These are phyloP conservation scores for Suhomyces choctaworum DNA, from an alignment of 1,139 yeast species.

Conservation along the genomic window DNA sequence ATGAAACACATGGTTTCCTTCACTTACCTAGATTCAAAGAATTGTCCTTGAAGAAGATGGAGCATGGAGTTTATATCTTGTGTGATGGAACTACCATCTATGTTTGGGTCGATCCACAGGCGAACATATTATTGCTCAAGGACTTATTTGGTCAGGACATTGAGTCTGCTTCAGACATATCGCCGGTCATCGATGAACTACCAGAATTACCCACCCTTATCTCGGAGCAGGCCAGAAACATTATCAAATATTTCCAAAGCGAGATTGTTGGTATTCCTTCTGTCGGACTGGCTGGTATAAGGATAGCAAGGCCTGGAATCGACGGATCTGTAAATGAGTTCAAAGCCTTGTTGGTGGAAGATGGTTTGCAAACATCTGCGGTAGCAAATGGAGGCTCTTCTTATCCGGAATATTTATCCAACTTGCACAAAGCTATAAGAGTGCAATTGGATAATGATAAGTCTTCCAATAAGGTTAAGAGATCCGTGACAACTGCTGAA, in stretches of 20 bases:
- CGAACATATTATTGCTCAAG: slow-evolving; percentile 63
- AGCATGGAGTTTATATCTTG: slow-evolving; percentile 76
- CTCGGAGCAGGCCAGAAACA: slow-evolving; percentile 64
- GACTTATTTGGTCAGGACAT: slow-evolving; percentile 71
- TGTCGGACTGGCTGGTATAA: slow-evolving; percentile 46
- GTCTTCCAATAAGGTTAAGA: slow-evolving; percentile 32
- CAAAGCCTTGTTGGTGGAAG: slow-evolving; percentile 69
- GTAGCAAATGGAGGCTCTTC: slow-evolving; percentile 46
- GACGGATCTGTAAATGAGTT: slow-evolving; percentile 65
- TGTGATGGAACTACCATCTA: slow-evolving; percentile 67
- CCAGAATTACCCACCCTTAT: slow-evolving; percentile 74
- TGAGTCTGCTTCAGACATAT: slow-evolving; percentile 44
- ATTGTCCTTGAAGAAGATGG: slow-evolving; percentile 46
- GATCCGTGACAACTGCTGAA: slow-evolving; percentile 32
- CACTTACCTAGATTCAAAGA: slow-evolving; percentile 53
- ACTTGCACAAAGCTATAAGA: slow-evolving; percentile 60
- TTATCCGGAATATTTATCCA: slow-evolving; percentile 60
- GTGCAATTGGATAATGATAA: slow-evolving; percentile 53
- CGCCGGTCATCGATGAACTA: slow-evolving; percentile 56
- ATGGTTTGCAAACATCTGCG: slow-evolving; percentile 40
- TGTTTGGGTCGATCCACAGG: slow-evolving; percentile 72
- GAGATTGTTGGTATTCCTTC: slow-evolving; percentile 36
- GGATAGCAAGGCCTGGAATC: slow-evolving; percentile 62
- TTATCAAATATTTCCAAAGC: slow-evolving; percentile 53
- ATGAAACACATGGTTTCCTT: slow-evolving; percentile 48